Evolutionary conservation across 2,329 filamentous ascomycete species (phyloP), one percentile per base, ranked within the genome.

Genomic region (Didymella pinodella): DNA sequence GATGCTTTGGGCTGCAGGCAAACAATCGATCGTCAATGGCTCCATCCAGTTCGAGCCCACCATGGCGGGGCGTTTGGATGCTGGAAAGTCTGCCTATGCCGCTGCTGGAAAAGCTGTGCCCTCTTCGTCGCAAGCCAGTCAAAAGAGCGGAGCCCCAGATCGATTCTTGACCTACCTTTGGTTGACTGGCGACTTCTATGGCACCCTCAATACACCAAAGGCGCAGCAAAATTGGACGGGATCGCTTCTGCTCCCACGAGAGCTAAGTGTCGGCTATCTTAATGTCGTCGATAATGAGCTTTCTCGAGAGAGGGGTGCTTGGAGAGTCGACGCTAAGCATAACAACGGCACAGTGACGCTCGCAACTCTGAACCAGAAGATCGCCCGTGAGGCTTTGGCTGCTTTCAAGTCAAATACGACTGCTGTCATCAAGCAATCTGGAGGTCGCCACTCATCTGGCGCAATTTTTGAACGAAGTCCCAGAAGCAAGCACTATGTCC

Each of bases 221-320:
- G 20, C 63, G 0, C 78, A 80, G 63, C 79, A 81, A 57, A 80
- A 80, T 45, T 81, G 79, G 79, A 79, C 78, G 1, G 79, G 79
- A 2, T 73, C 78, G 1, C 70, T 82, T 14, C 65, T 81, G 1
- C 74, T 82, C 1, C 79, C 79, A 0, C 74, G 80, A 1, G 79
- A 82, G 64, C 64, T 82, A 34, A 79, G 75, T 45, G 68, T 79
- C 1, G 77, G 79, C 2, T 77, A 74, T 46, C 75, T 82, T 16
- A 74, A 79, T 14, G 79, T 82, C 14, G 69, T 80, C 4, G 73
- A 80, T 36, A 81, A 81, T 50, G 71, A 73, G 14, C 75, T 81
- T 0, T 63, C 74, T 1, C 69, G 69, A 1, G 78, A 80, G 54
- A 73, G 71, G 25, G 79, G 75, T 2, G 75, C 79, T 2, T 80